phyloP scores from a whole-genome alignment of 805 yeast genomes.

The Wickerhamomyces alni region DNA sequence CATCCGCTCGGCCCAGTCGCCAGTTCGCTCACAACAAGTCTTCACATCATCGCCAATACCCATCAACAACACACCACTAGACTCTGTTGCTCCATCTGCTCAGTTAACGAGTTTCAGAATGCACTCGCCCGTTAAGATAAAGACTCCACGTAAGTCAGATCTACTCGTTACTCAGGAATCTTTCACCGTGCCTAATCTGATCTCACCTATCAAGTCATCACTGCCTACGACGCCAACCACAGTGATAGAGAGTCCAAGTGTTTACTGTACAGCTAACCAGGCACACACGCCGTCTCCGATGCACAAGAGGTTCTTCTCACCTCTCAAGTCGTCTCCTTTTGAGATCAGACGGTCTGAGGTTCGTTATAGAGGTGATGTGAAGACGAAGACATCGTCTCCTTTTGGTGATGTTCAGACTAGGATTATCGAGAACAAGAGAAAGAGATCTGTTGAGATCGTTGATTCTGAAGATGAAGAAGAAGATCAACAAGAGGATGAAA shows the following conservation, averaged over 20 bases:
- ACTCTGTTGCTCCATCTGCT: constrained; percentile 13
- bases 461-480: constrained; percentile 5
- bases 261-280: constrained; percentile 4
- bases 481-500: neutral
- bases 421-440: neutral
- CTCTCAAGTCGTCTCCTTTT: neutral
- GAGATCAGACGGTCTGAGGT: constrained; percentile 2
- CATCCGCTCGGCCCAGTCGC: neutral
- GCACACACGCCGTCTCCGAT: neutral
- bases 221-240: neutral
- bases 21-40: neutral
- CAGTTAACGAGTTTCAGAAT: constrained; percentile 21
- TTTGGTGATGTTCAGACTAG: constrained; percentile 5
- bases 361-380: constrained; percentile 4
- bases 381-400: constrained; percentile 7
- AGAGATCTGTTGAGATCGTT: constrained; percentile 6
- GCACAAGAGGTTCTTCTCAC: too few species aligned
- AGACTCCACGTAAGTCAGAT: constrained; percentile 13
- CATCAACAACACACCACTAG: neutral
- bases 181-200: constrained; percentile 13
- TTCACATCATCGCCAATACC: neutral
- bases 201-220: constrained; percentile 8
- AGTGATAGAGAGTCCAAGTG: neutral
- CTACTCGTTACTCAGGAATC: constrained; percentile 12
- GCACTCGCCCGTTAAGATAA: constrained; percentile 17